A percentile compares a stretch with the other conserved stretches of the same genome.
phyloP scores from a whole-genome alignment of 306 rosid genomes.

The Begonia loranthoides region DNA sequence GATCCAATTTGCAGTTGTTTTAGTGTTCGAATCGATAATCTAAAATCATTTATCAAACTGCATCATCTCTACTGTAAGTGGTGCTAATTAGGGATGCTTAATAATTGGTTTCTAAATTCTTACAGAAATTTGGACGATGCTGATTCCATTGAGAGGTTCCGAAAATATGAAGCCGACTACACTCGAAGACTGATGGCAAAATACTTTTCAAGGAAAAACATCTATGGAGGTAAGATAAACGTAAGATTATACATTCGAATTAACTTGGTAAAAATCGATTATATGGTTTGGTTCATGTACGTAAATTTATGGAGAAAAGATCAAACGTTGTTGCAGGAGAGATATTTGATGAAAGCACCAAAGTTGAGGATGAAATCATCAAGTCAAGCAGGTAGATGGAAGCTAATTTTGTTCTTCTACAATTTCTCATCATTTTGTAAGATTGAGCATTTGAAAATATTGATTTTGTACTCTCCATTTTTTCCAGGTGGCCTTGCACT shows the following conservation, averaged over 20 bases:
- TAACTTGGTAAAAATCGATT: neutral
- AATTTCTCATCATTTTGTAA: neutral
- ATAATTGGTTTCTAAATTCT: conserved; percentile 3
- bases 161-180: conserved; percentile 39
- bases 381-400: conserved; percentile 38
- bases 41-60: conserved; percentile 1
- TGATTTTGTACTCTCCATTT: neutral
- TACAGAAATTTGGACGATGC: conserved; percentile 18
- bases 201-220: conserved; percentile 33
- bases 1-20: too few relatives aligned
- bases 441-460: neutral
- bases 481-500: neutral
- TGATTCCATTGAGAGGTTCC: conserved; percentile 24
- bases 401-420: neutral
- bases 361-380: conserved; percentile 21
- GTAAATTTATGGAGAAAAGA: neutral
- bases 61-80: too few relatives aligned
- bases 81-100: neutral
- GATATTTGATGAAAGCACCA: conserved; percentile 23
- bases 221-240: conserved; percentile 29
- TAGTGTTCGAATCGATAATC: too few relatives aligned
- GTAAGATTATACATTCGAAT: neutral
- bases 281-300: neutral
- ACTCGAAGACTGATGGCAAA: conserved; percentile 31
- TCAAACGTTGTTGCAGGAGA: conserved; percentile 24